Evolutionary conservation across 2,329 filamentous ascomycete genomes (phyloP).

Genomic region (Trichoderma koningii): DNA sequence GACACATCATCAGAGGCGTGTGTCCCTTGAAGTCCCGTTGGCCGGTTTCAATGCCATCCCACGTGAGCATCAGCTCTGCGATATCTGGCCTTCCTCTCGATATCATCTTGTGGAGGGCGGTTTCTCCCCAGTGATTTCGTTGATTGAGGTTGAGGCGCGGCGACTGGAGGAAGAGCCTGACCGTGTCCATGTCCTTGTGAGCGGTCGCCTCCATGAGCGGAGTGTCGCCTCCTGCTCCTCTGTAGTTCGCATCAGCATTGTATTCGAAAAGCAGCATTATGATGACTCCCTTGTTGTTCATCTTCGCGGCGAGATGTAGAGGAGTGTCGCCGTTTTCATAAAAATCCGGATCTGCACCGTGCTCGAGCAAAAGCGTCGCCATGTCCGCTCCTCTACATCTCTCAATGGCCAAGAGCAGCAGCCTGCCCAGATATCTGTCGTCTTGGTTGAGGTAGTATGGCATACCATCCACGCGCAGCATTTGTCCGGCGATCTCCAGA

Average conservation of each 20-base stretch:
- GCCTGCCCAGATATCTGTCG: not conserved
- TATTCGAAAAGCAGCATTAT: not conserved
- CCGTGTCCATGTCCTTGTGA: not conserved
- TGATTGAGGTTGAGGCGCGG: not conserved
- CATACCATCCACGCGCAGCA: not conserved
- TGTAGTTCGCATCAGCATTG: not conserved
- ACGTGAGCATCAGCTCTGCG: not conserved
- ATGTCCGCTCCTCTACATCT: not conserved
- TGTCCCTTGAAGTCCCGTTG: not conserved
- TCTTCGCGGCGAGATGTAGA: not conserved
- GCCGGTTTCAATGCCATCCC: not conserved
- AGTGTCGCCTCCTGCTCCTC: not conserved
- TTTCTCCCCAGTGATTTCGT: not conserved
- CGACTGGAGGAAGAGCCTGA: not conserved
- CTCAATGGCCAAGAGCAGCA: not conserved
- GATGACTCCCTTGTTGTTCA: not conserved
- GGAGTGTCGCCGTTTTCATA: not conserved
- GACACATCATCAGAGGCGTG: not conserved
- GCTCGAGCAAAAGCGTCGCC: not conserved
- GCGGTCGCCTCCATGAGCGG: not conserved
- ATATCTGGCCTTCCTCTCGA: not conserved
- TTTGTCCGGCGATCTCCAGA: not conserved
- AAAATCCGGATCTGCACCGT: not conserved
- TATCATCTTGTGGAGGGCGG: not conserved
- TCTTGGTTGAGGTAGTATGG: not conserved